Evolutionary conservation across 441 rosid genomes (phyloP).

Genomic region (Adansonia gregorii): DNA sequence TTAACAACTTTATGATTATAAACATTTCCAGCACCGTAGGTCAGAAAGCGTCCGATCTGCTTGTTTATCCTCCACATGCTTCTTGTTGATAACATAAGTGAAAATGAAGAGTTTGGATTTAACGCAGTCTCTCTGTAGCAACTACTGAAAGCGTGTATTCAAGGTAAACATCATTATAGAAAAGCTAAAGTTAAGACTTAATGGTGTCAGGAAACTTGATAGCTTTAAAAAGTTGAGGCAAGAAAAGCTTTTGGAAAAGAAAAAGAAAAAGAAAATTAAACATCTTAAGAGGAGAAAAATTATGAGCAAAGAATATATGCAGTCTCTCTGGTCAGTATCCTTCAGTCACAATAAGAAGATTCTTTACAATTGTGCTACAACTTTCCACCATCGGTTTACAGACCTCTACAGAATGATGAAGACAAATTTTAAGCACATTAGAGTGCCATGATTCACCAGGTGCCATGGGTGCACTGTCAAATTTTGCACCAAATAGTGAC

Average conservation of each 20-base stretch:
- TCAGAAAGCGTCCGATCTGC: conserved; percentile 79
- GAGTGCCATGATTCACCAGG: conserved; percentile 99
- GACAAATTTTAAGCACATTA: conserved; percentile 80
- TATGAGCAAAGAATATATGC: neutral
- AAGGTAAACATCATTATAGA: neutral
- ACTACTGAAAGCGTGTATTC: neutral
- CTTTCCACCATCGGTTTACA: conserved; percentile 11
- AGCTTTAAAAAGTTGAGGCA: neutral
- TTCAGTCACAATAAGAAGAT: neutral
- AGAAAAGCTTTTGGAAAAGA: neutral
- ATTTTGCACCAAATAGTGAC: conserved; percentile 85
- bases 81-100: conserved; percentile 26
- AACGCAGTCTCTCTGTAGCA: neutral
- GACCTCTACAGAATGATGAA: conserved; percentile 96
- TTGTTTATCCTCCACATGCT: conserved; percentile 83
- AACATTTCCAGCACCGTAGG: conserved; percentile 81
- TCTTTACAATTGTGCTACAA: conserved; percentile 8
- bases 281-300: neutral
- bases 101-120: no score
- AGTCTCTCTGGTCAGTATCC: neutral
- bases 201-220: neutral
- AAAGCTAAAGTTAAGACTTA: neutral
- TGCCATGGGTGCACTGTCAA: conserved; percentile 59
- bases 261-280: neutral
- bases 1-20: neutral